Evolutionary conservation across 176 grass and related monocot genomes (phyloP).

Genomic region (Secale cereale): DNA sequence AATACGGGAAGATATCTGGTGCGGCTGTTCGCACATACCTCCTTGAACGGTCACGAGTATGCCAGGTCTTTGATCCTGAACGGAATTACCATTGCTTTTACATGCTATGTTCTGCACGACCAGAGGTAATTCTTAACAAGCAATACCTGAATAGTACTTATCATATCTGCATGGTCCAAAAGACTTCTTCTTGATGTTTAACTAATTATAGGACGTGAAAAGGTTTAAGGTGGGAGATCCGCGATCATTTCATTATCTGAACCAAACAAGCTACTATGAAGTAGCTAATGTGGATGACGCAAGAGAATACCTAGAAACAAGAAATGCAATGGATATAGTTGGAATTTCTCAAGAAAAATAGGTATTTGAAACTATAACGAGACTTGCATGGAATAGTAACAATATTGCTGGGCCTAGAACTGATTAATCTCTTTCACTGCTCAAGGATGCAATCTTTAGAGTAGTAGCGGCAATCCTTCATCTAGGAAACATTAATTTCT

Average conservation of each 20-base stretch:
- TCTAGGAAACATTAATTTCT: slow-evolving; percentile 83
- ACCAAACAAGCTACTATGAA: slow-evolving; percentile 86
- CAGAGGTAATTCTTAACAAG: slow-evolving; percentile 64
- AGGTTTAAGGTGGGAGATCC: slow-evolving; percentile 86
- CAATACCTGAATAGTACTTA: background rate
- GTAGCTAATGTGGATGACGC: slow-evolving; percentile 89
- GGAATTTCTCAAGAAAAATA: slow-evolving; percentile 86
- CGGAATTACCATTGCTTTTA: slow-evolving; percentile 99
- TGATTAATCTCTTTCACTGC: slow-evolving; percentile 29
- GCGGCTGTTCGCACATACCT: slow-evolving; percentile 83
- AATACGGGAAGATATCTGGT: slow-evolving; percentile 89
- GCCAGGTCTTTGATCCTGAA: slow-evolving; percentile 88
- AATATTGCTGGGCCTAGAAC: background rate
- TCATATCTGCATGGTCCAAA: background rate
- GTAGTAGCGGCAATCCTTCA: slow-evolving; percentile 92
- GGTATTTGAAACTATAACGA: slow-evolving; percentile 33
- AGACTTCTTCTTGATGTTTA: background rate
- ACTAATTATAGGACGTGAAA: slow-evolving; percentile 66
- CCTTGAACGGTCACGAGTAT: slow-evolving; percentile 87
- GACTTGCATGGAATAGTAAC: background rate
- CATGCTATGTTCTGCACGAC: slow-evolving; percentile 86
- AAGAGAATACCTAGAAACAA: slow-evolving; percentile 86
- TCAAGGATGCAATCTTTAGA: slow-evolving; percentile 93
- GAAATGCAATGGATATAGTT: slow-evolving; percentile 94
- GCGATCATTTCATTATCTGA: slow-evolving; percentile 83